Conservation (phyloP, 768 basidiomycete species). For the Podaxis sp. region DNA sequence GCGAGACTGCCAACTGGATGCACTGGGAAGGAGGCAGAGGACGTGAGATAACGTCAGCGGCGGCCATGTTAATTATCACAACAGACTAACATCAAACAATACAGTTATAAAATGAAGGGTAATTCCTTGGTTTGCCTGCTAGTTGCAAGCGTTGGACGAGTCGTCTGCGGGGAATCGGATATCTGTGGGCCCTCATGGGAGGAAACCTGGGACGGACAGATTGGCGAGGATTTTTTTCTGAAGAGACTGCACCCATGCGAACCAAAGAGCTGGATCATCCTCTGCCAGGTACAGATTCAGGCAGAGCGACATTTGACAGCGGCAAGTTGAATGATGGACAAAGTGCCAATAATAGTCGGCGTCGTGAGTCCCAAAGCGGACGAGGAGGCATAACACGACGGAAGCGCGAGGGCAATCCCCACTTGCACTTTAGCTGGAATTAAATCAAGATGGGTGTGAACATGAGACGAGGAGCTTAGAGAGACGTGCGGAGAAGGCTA, state of each 20-base stretch:
- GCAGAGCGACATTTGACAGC: background rate
- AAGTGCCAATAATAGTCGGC: background rate
- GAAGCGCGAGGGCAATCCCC: background rate
- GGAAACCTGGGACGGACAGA: background rate
- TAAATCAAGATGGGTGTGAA: background rate
- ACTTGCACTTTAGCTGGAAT: background rate
- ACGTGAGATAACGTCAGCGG: constrained; percentile 2
- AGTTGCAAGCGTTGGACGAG: background rate
- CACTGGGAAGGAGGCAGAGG: background rate
- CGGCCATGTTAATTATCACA: background rate
- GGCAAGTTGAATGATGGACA: background rate
- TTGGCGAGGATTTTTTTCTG: background rate
- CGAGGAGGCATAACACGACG: background rate
- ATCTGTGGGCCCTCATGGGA: background rate
- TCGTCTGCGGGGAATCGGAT: background rate
- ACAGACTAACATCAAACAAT: background rate
- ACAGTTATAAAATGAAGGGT: background rate
- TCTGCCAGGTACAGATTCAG: constrained; percentile 2
- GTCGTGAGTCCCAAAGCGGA: background rate
- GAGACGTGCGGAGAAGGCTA: background rate
- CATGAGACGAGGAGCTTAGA: background rate
- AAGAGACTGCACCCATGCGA: background rate
- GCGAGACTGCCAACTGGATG: background rate
- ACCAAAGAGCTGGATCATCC: background rate
- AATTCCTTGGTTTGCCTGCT: background rate